phyloP scores from a whole-genome alignment of 2,329 filamentous ascomycete genomes.

The Verticillium longisporum region DNA sequence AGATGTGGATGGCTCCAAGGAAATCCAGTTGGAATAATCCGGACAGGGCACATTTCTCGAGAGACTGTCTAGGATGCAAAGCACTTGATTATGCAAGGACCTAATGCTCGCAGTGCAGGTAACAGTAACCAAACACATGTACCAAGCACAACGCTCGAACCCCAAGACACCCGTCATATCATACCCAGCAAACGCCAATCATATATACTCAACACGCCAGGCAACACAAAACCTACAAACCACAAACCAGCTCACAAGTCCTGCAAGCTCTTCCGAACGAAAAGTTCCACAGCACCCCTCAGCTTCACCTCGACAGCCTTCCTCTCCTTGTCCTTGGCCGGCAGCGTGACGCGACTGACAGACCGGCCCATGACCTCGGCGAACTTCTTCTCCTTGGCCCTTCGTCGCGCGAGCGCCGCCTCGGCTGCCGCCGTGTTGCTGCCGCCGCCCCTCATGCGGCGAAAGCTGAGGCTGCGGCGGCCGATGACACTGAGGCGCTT shows the following conservation, averaged over 20 bases:
- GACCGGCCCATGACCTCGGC: constrained; percentile 59
- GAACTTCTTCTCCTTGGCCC: constrained; percentile 53
- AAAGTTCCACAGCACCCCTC: constrained; percentile 62
- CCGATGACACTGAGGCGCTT: constrained; percentile 18
- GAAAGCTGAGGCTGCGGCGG: constrained; percentile 40
- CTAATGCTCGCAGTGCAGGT: too few relatives aligned
- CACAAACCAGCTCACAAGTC: neutral
- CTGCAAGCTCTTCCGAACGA: constrained; percentile 29
- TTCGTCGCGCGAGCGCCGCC: constrained; percentile 38
- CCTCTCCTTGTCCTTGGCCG: constrained; percentile 43
- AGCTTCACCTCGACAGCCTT: constrained; percentile 57
- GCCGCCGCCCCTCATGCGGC: constrained; percentile 14
- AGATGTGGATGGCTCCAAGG: too few relatives aligned
- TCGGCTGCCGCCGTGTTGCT: constrained; percentile 8
- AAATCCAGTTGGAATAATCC: too few relatives aligned
- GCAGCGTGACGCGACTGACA: constrained; percentile 46
- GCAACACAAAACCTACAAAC: too few relatives aligned
- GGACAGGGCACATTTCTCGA: too few relatives aligned
- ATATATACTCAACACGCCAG: neutral
- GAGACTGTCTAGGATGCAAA: too few relatives aligned
- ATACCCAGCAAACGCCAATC: too few relatives aligned
- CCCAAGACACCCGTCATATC: neutral
- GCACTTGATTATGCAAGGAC: too few relatives aligned
- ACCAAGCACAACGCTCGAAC: neutral
- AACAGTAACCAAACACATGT: neutral